A percentile compares a stretch with the other conserved stretches of the same genome.
Evolutionary conservation across 441 rosid species (phyloP).

Genomic region (Bruguiera hainesii): DNA sequence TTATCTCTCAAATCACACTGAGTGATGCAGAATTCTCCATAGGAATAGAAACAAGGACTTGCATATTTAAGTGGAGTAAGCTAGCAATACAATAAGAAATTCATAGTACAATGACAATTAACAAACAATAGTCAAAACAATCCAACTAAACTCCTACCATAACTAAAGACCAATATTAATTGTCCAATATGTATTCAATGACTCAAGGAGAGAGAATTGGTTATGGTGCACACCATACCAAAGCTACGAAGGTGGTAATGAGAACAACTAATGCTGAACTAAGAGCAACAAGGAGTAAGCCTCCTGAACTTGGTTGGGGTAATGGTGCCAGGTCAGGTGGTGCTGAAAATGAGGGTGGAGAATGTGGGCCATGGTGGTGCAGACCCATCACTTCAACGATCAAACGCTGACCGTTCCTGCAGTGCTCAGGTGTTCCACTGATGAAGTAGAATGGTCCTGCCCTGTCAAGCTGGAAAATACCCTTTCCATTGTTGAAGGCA

Average conservation of each 20-base stretch:
- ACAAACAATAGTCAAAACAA: neutral
- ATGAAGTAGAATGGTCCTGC: constrained; percentile 81
- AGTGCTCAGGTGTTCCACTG: constrained; percentile 57
- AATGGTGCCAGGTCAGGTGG: constrained; percentile 40
- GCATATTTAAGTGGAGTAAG: no score
- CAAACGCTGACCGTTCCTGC: constrained; percentile 65
- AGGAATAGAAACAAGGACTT: neutral
- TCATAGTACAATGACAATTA: neutral
- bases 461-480: constrained; percentile 51
- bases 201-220: no score
- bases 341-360: constrained; percentile 41
- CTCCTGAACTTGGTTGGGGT: constrained; percentile 37
- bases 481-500: constrained; percentile 65
- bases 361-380: constrained; percentile 34
- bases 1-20: no score
- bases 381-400: constrained; percentile 69
- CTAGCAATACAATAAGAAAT: neutral
- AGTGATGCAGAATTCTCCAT: neutral
- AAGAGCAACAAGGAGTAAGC: constrained; percentile 8
- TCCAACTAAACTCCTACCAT: neutral
- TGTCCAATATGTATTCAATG: constrained; percentile 1
- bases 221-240: constrained; percentile 16
- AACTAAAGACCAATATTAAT: neutral
- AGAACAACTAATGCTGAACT: constrained; percentile 10
- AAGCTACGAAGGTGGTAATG: constrained; percentile 10